phyloP scores from a whole-genome alignment of 371 early-diverging fungal genomes.

The Rhizomucor pusillus region DNA sequence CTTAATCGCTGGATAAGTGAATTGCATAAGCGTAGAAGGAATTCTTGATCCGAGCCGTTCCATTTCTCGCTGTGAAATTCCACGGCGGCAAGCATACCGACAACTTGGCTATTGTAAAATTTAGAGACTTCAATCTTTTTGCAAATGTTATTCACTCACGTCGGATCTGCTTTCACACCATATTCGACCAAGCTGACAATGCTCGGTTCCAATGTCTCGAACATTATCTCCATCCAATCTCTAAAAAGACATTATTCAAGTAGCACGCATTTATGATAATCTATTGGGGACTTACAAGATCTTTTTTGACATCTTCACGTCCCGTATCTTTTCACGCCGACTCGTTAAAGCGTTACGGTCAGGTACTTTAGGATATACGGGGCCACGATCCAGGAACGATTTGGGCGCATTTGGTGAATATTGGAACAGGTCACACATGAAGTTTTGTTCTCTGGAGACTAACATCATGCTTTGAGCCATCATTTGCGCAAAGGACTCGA shows the following conservation, averaged over 20 bases:
- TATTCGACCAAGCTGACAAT: slow-evolving; percentile 72
- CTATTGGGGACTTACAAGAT: slow-evolving; percentile 31
- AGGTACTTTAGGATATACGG: slow-evolving; percentile 41
- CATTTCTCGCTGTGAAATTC: slow-evolving; percentile 72
- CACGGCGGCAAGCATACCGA: slow-evolving; percentile 83
- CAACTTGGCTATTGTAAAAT: slow-evolving; percentile 45
- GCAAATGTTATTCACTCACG: slow-evolving; percentile 40
- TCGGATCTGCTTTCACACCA: slow-evolving; percentile 77
- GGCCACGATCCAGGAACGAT: slow-evolving; percentile 43
- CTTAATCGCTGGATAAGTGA: slow-evolving; percentile 62
- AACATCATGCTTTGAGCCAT: slow-evolving; percentile 45
- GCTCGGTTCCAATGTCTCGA: slow-evolving; percentile 74
- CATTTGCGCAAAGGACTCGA: slow-evolving; percentile 50
- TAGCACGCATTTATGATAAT: not conserved
- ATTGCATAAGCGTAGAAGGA: slow-evolving; percentile 64
- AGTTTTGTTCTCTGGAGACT: slow-evolving; percentile 76
- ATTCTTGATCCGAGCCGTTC: slow-evolving; percentile 61
- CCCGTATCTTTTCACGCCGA: slow-evolving; percentile 60
- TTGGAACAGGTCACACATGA: slow-evolving; percentile 78
- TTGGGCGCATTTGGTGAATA: slow-evolving; percentile 36
- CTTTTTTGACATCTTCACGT: slow-evolving; percentile 63
- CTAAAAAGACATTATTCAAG: slow-evolving; percentile 23
- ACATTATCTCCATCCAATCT: slow-evolving; percentile 80
- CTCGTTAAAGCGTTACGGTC: slow-evolving; percentile 36
- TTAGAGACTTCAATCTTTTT: not conserved